A percentile compares a stretch with the other conserved stretches of the same genome.
Evolutionary conservation across 2,329 filamentous ascomycete genomes (phyloP).

Genomic region (Hymenoscyphus scutula): DNA sequence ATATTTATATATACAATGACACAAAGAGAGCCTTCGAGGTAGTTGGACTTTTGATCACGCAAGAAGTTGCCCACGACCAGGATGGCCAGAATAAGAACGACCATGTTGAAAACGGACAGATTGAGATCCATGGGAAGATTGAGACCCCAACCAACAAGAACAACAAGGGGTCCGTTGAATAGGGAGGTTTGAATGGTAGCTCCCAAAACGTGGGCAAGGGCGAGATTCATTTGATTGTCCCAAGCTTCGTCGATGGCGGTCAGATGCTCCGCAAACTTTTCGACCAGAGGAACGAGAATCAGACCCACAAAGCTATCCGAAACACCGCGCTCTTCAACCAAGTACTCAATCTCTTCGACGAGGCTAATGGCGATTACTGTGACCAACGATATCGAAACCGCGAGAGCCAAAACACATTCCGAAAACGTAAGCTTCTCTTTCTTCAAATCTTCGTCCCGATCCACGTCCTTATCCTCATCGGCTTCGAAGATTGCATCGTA

Average conservation of each 20-base stretch:
- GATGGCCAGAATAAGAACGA: conserved; percentile 78
- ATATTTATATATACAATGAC: conserved; percentile 65
- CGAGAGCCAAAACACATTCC: conserved; percentile 66
- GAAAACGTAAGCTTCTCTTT: conserved; percentile 72
- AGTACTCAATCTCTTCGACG: conserved; percentile 67
- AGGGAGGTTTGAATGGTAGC: conserved; percentile 87
- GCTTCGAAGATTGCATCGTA: conserved; percentile 71
- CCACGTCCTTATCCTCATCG: conserved; percentile 66
- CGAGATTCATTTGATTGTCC: conserved; percentile 80
- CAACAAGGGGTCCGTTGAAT: conserved; percentile 79
- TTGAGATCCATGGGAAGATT: conserved; percentile 70
- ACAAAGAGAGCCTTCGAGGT: conserved; percentile 80
- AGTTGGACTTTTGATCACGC: conserved; percentile 85
- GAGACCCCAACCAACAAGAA: conserved; percentile 81
- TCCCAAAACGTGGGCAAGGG: conserved; percentile 80
- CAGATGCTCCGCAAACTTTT: conserved; percentile 83
- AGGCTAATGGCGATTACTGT: conserved; percentile 71
- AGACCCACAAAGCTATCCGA: conserved; percentile 64
- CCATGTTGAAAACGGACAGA: conserved; percentile 84
- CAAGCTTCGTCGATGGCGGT: conserved; percentile 83
- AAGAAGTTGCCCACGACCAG: conserved; percentile 86
- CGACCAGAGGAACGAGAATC: conserved; percentile 77
- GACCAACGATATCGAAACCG: conserved; percentile 64
- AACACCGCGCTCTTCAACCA: conserved; percentile 51
- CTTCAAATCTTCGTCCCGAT: conserved; percentile 56